Evolutionary conservation across 345 rosid genomes (phyloP).

Genomic region (Melastoma malabathricum): DNA sequence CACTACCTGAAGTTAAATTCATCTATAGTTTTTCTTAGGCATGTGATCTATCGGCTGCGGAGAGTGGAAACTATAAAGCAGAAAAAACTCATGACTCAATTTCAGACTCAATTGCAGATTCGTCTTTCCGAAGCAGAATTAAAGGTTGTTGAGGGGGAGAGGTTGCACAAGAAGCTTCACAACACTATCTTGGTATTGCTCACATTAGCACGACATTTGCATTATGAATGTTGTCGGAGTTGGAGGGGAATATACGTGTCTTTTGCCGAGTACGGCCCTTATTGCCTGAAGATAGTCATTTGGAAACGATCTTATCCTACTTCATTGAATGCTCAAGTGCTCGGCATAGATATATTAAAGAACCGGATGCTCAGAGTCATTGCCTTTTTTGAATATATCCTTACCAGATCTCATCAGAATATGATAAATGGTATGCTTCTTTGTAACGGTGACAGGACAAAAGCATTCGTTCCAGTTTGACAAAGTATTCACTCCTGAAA

Average conservation of each 20-base stretch:
- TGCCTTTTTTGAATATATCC: not conserved
- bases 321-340: slow-evolving; percentile 60
- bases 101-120: slow-evolving; percentile 49
- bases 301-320: slow-evolving; percentile 60
- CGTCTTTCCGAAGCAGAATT: slow-evolving; percentile 72
- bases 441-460: slow-evolving; percentile 43
- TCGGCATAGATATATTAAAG: slow-evolving; percentile 62
- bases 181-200: slow-evolving; percentile 78
- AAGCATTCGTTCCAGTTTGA: slow-evolving; percentile 77
- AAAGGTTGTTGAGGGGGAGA: slow-evolving; percentile 89
- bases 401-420: not conserved
- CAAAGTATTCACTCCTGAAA: slow-evolving; percentile 61
- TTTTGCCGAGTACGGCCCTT: slow-evolving; percentile 95
- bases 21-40: slow-evolving; percentile 25
- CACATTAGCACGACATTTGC: not conserved
- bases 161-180: slow-evolving; percentile 78
- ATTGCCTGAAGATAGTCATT: slow-evolving; percentile 49
- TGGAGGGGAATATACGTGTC: slow-evolving; percentile 95
- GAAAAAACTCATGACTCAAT: slow-evolving; percentile 49
- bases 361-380: slow-evolving; percentile 31
- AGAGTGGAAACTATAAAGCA: slow-evolving; percentile 63
- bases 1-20: not conserved
- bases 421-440: slow-evolving; percentile 4
- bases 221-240: slow-evolving; percentile 38
- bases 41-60: slow-evolving; percentile 61